These are phyloP conservation scores for Talaromyces sp. DNA, from an alignment of 2,329 filamentous ascomycete species.

Conservation along the genomic window DNA sequence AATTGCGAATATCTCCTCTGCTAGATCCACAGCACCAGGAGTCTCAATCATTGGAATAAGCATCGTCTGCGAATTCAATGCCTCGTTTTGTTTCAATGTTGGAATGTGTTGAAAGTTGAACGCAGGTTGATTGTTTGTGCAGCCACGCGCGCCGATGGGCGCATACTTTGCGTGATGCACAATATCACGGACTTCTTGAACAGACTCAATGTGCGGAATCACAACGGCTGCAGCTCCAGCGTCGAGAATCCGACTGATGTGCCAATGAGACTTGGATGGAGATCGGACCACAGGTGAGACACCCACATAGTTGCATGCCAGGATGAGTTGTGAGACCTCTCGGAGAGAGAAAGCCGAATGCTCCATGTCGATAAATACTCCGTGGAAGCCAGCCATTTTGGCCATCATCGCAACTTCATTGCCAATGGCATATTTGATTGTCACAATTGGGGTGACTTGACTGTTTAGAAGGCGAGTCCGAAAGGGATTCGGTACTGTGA, in stretches of 20 bases:
- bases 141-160: conserved; percentile 41
- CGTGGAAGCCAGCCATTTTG: conserved; percentile 42
- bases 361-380: conserved; percentile 51
- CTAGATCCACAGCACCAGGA: conserved; percentile 40
- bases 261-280: conserved; percentile 43
- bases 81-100: conserved; percentile 37
- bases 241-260: conserved; percentile 45
- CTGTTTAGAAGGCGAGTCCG: conserved; percentile 33
- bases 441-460: conserved; percentile 30
- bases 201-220: conserved; percentile 45
- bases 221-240: conserved; percentile 47
- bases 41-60: conserved; percentile 52
- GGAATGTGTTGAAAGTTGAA: conserved; percentile 40
- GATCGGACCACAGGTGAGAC: conserved; percentile 48
- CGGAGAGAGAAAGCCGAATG: conserved; percentile 45
- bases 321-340: conserved; percentile 40
- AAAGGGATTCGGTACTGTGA: conserved; percentile 31
- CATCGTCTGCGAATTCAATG: conserved; percentile 41
- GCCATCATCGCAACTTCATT: conserved; percentile 13
- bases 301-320: conserved; percentile 44
- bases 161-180: conserved; percentile 44
- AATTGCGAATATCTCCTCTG: conserved; percentile 45
- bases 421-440: conserved; percentile 2
- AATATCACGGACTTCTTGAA: conserved; percentile 41
- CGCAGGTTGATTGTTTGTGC: conserved; percentile 40